A percentile compares a stretch with the other conserved stretches of the same genome.
These are phyloP conservation scores for Pichia paraexigua DNA, from an alignment of 805 yeast genomes.

Conservation along the genomic window DNA sequence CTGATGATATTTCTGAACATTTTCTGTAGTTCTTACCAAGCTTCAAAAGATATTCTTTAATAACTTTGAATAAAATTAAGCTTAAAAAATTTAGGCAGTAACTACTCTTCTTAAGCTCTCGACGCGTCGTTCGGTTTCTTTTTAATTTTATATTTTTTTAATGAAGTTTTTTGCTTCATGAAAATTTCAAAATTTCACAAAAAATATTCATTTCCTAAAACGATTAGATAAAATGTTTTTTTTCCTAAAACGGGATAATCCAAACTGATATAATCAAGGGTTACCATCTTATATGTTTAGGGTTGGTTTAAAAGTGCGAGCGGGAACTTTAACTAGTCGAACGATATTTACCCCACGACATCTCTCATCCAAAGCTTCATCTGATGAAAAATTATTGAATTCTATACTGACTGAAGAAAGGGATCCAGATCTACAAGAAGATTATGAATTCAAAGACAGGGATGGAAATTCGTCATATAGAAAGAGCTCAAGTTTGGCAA, in stretches of 20 bases:
- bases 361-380: conserved; percentile 2
- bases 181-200: neutral
- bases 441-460: neutral
- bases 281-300: neutral
- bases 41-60: neutral
- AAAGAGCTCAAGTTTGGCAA: neutral
- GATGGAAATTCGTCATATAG: neutral
- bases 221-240: too few species aligned
- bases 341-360: neutral
- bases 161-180: neutral
- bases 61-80: too few species aligned
- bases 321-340: neutral
- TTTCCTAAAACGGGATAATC: too few species aligned
- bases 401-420: conserved; percentile 7
- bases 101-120: neutral
- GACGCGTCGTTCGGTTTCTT: neutral
- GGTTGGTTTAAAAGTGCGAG: neutral
- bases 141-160: too few species aligned
- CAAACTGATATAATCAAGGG: too few species aligned
- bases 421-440: neutral
- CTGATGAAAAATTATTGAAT: conserved; percentile 15
- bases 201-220: too few species aligned
- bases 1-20: neutral
- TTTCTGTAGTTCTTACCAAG: too few species aligned
- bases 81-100: too few species aligned